Conservation (phyloP, 345 rosid species). For the Orychophragmus violaceus region DNA sequence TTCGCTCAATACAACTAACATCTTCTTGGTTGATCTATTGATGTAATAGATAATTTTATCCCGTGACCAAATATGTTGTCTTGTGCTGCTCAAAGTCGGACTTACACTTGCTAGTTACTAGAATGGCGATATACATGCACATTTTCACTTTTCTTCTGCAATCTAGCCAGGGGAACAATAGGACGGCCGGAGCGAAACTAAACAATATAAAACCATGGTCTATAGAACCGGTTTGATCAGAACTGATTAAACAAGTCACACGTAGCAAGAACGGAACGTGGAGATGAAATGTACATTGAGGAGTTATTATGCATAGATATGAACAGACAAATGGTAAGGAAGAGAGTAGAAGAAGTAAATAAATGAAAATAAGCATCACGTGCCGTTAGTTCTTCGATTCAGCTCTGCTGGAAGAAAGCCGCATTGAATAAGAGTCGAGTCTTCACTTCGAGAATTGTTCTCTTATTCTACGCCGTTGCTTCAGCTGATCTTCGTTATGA, state of each 20-base stretch:
- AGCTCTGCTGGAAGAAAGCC: slow-evolving; percentile 1
- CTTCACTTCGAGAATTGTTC: slow-evolving; percentile 20
- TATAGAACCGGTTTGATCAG: not conserved
- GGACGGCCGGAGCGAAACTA: not conserved
- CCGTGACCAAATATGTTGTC: too few relatives aligned
- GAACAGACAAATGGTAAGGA: not conserved
- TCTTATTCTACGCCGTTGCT: slow-evolving; percentile 23
- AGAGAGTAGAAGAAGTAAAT: not conserved
- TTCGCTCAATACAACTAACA: too few relatives aligned
- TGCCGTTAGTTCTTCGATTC: not conserved
- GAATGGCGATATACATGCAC: too few relatives aligned
- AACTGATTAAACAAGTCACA: not conserved
- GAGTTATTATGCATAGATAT: not conserved
- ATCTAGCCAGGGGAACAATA: not conserved
- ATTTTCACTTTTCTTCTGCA: not conserved
- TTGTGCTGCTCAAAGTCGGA: too few relatives aligned
- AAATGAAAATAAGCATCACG: not conserved
- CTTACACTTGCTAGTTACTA: too few relatives aligned
- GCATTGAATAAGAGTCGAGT: slow-evolving; percentile 14
- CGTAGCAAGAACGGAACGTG: not conserved
- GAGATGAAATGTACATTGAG: not conserved
- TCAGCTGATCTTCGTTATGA: slow-evolving; percentile 16
- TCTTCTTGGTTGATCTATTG: too few relatives aligned
- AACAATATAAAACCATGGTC: not conserved
- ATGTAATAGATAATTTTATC: too few relatives aligned